Base-by-base conservation (phyloP, 2,329 filamentous ascomycete species). In the Chaetoscypha palmicola region DNA sequence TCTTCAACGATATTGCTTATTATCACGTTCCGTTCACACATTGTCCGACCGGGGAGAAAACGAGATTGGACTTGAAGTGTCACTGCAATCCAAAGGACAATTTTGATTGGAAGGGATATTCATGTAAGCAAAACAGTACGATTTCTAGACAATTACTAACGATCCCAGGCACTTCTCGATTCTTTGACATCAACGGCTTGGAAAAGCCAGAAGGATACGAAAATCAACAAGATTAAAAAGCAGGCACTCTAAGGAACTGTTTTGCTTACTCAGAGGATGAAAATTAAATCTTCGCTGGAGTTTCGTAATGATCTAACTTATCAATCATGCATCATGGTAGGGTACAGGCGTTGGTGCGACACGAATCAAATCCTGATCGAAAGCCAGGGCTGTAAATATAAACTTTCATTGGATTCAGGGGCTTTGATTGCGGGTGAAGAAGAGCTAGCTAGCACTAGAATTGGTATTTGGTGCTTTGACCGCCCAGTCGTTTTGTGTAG, bases 71-170 rank as follows among this genome's bases (percentile, higher is more conserved):
- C 54, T 79, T 91, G 55, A 90, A 86, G 64, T 98, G 92, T 67
- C 84, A 90, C 66, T 98, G 92, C 70, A 89, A 98, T 62, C 91
- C 92, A 5, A 82, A 83, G 60, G 86, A 97, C 48, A 98, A 98
- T 72, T 98, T 98, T 73, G 92, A 98, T 68, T 98, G 94, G 94
- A 96, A 95, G 68, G 86, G 86, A 41, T 97, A 96, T 65, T 95
- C 88, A 64, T 97, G 90, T 94, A 78, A 72, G 86, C 72, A 16
- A 14, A 16, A 9, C 9, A 1, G n/a, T 14, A 19, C 21, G 1
- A 17, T 11, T n/a, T 20, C 35, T 34, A 4, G n/a, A n/a, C n/a
- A n/a, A n/a, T n/a, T n/a, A n/a, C n/a, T n/a, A n/a, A n/a, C n/a
- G n/a, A n/a, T 47, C 47, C 19, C 50, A 91, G 86, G 86, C 71